Evolutionary conservation across 164 flowering plant genomes (phyloP).

Genomic region (Saururus chinensis): DNA sequence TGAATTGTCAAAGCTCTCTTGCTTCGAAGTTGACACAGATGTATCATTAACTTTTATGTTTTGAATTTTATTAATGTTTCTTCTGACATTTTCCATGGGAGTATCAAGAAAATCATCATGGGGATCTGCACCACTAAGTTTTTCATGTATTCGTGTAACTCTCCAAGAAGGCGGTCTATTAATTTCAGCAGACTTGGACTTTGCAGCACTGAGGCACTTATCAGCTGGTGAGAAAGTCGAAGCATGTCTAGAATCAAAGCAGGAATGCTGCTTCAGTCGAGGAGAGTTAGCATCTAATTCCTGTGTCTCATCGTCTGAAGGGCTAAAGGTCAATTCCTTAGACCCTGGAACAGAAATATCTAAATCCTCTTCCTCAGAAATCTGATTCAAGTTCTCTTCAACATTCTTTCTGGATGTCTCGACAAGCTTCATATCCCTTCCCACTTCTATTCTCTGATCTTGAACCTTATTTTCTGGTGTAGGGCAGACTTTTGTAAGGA

Average conservation of each 20-base stretch:
- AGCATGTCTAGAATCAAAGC: background rate
- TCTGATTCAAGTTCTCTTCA: constrained; percentile 10
- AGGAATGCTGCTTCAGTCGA: background rate
- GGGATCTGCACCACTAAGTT: constrained; percentile 55
- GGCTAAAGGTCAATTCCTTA: constrained; percentile 19
- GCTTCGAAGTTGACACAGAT: constrained; percentile 26
- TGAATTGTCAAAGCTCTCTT: constrained; percentile 27
- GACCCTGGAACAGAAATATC: constrained; percentile 20
- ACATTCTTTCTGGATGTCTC: background rate
- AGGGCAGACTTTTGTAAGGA: constrained; percentile 34
- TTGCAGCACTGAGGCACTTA: constrained; percentile 16
- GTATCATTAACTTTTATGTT: constrained; percentile 26
- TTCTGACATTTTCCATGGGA: constrained; percentile 60
- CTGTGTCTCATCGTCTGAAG: constrained; percentile 76
- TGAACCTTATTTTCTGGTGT: constrained; percentile 17
- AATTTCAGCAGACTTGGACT: constrained; percentile 29
- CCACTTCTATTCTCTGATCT: background rate
- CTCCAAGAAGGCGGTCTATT: constrained; percentile 73
- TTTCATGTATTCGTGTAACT: constrained; percentile 57
- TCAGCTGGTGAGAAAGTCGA: constrained; percentile 16
- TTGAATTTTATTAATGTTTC: constrained; percentile 31
- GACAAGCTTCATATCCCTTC: background rate
- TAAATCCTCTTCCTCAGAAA: constrained; percentile 21
- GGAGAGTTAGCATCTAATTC: constrained; percentile 4
- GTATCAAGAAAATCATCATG: constrained; percentile 96